phyloP scores from a whole-genome alignment of 192 early-diverging fungal genomes.

The Backusella westeae region DNA sequence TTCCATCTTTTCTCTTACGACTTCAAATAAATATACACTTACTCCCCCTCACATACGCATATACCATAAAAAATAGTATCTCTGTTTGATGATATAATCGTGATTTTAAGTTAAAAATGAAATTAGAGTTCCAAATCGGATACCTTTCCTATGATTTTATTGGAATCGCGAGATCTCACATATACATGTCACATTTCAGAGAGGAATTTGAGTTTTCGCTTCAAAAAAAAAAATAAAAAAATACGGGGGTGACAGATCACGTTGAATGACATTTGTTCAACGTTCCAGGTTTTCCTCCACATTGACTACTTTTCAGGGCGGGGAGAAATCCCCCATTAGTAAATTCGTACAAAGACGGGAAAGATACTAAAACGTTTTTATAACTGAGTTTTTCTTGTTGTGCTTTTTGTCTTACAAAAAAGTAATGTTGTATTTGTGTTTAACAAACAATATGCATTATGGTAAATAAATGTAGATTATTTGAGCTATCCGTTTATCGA shows the following conservation, averaged over 20 bases:
- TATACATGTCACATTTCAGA: not conserved
- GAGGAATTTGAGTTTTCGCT: not conserved
- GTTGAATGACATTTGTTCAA: not conserved
- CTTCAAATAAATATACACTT: not conserved
- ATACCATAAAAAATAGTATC: not conserved
- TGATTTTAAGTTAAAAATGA: not conserved
- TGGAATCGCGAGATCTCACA: not conserved
- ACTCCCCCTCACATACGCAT: not conserved
- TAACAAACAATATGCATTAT: not conserved
- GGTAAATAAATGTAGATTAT: not conserved
- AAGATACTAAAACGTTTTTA: not conserved
- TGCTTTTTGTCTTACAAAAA: not conserved
- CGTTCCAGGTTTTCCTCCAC: not conserved
- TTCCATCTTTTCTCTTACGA: not conserved
- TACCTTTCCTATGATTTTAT: not conserved
- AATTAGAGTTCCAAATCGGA: not conserved
- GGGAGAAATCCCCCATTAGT: conserved; percentile 6
- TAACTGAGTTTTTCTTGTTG: not conserved
- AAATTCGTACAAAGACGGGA: not conserved
- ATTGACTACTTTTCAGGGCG: not conserved
- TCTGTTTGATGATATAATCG: not conserved
- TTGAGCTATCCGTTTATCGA: not conserved
- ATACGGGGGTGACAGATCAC: not conserved
- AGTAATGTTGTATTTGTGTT: not conserved
- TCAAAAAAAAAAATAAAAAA: not conserved